Evolutionary conservation across 768 basidiomycete species (phyloP).

Genomic region (Strobilomyces echinocephalus): DNA sequence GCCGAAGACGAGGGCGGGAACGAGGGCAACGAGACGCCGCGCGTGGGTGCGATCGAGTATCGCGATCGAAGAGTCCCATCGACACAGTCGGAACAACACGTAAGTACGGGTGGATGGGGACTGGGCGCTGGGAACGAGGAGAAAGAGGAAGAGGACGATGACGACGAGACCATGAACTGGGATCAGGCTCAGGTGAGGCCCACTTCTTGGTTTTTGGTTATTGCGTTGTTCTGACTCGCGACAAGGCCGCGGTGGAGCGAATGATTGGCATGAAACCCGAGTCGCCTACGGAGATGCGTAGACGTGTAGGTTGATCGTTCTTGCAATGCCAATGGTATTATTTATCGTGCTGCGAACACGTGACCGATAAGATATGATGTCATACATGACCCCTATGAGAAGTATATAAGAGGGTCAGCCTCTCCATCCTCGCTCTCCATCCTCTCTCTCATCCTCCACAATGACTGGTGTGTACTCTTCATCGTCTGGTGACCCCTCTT

Average conservation of each 20-base stretch:
- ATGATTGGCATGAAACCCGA: conserved; percentile 51
- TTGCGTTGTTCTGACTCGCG: background rate
- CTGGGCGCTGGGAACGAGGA: conserved; percentile 59
- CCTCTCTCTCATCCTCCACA: background rate
- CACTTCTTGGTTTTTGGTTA: background rate
- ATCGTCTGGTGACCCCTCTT: fast-evolving
- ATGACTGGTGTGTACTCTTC: conserved; percentile 14
- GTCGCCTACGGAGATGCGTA: conserved; percentile 24
- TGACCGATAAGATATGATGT: conserved; percentile 14
- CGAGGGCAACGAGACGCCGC: conserved; percentile 56
- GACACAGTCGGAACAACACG: conserved; percentile 37
- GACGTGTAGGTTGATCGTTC: conserved; percentile 18
- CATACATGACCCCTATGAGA: conserved; percentile 16
- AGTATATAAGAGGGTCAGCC: background rate
- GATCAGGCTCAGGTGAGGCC: conserved; percentile 59
- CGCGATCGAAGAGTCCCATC: conserved; percentile 6
- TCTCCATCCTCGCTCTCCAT: background rate
- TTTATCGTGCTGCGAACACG: conserved; percentile 1
- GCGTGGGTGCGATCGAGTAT: conserved; percentile 42
- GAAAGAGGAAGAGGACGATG: conserved; percentile 61
- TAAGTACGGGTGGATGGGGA: conserved; percentile 72
- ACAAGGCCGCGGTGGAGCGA: conserved; percentile 50
- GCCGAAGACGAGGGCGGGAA: conserved; percentile 35
- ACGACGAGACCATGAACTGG: conserved; percentile 61
- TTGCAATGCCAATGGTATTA: background rate